Evolutionary conservation across 1,139 yeast genomes (phyloP), one percentile per base, ranked within the genome.

Genomic region (Fermentozyma sake): DNA sequence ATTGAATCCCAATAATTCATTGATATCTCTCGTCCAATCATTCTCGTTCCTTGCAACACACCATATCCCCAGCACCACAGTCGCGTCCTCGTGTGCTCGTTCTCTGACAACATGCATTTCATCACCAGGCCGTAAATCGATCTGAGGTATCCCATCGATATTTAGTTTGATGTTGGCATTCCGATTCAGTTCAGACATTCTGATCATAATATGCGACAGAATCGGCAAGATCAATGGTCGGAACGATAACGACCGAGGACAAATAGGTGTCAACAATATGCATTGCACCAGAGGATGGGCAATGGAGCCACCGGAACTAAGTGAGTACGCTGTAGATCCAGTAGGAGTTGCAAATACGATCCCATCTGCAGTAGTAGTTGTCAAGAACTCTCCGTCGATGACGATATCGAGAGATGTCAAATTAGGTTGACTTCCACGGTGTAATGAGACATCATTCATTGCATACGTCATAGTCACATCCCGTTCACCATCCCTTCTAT

Each of bases 321-420:
- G 61, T 1, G 95, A 84, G 52, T 89, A 89, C 0, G 96, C 96
- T 0, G 97, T 89, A 6, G 95, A 84, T 0, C 97, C 97, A 0
- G 97, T 89, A 7, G 97, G 97, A 0, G 96, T 83, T 7, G 93
- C 71, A 28, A 86, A 65, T 6, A 80, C 75, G 10, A 89, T 72
- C 12, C 97, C 97, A 52, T 89, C 97, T 0, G 94, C 95, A 0
- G 89, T 83, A 6, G 96, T 87, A 30, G 91, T 75, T 7, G 98
- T 89, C 32, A 89, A 63, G 45, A 79, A 81, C 47, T 82, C 80
- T 18, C 82, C 84, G 51, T 87, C 93, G 15, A 87, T 79, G 41
- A 67, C 76, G 11, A 89, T 79, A 42, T 89, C 96, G 32, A 89
- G 62, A 31, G 85, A 76, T 2, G 93, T 79, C 39, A 89, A 67